Base-by-base conservation (phyloP, 2,329 filamentous ascomycete genomes). In the Xylaria sp. region DNA sequence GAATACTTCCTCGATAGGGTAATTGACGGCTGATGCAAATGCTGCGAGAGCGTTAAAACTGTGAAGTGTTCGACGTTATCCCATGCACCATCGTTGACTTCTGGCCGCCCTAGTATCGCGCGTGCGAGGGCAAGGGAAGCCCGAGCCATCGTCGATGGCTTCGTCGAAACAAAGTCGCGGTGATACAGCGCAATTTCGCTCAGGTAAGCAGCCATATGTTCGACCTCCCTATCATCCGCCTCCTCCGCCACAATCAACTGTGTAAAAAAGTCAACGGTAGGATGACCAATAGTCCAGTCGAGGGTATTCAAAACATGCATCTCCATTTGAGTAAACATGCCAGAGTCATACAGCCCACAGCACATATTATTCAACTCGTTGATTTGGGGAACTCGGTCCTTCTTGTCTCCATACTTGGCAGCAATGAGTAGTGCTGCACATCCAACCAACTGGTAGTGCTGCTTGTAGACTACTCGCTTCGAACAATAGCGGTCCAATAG, bases 281-380 rank as follows among this genome's bases (percentile, higher is more conserved):
- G 94, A 82, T 98, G 95, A 64, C 96, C 96, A 74, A 99, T 92
- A 73, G 91, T 90, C 96, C 96, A 99, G 79, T 97, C 93, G 68
- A 99, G 88, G 1, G 96, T 99, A 83, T 98, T 97, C 75, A 99
- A 88, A 45, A 99, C 95, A 81, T 99, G 96, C 94, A 97, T 98
- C 84, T 99, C 96, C 96, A 99, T 99, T 82, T 99, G 96, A 11
- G 94, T 95, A 83, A 99, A 99, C 96, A 99, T 99, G 83, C 97
- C 95, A 58, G 97, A 94, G 77, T 99, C 96, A 82, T 99, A 99
- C 47, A 98, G 88, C 45, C 93, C 94, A 83, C 96, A 98, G 87
- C 96, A 99, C 96, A 99, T 98, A 74, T 95, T 97, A 87, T 97
- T 97, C 72, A 99, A 86, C 80, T 99, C 96, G 79, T 93, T 90